phyloP scores from a whole-genome alignment of 225 moss, liverwort and hornwort species.

The Bryoerythrophyllum caledonicum region DNA sequence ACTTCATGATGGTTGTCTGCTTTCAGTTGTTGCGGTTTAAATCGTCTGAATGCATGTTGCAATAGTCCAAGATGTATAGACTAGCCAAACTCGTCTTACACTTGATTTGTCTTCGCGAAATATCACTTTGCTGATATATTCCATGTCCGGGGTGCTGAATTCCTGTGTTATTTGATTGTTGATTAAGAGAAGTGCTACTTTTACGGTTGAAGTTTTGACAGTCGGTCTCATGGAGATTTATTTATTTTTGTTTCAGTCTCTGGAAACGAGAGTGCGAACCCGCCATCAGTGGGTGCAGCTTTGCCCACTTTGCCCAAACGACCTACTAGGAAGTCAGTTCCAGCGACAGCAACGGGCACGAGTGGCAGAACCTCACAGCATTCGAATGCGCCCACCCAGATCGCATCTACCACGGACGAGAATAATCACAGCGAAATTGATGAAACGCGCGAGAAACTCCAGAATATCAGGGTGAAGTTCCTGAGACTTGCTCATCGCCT shows the following conservation, averaged over 20 bases:
- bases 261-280: slow-evolving; percentile 41
- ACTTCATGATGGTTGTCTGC: slow-evolving; percentile 1
- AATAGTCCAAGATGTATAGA: neutral
- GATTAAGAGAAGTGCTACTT: neutral
- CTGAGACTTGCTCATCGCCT: slow-evolving; percentile 66
- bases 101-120: neutral
- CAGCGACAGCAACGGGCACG: slow-evolving; percentile 52
- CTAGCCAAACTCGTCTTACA: neutral
- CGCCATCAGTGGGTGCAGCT: slow-evolving; percentile 70
- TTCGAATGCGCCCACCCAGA: slow-evolving; percentile 32
- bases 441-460: slow-evolving; percentile 72
- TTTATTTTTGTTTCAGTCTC: slow-evolving; percentile 35
- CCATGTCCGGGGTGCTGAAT: neutral
- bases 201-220: slow-evolving; percentile 1
- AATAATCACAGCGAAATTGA: slow-evolving; percentile 50
- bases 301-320: slow-evolving; percentile 76
- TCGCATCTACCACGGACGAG: slow-evolving; percentile 47
- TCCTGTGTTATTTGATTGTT: neutral
- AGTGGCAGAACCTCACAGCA: slow-evolving; percentile 39
- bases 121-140: neutral
- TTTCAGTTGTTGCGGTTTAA: neutral
- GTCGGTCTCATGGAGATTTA: slow-evolving; percentile 34
- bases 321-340: slow-evolving; percentile 44
- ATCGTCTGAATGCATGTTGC: neutral
- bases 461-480: slow-evolving; percentile 71